Percentiles rank a stretch among this genome's conserved stretches.
Conservation (phyloP, 768 basidiomycete species). For the Galerina marginata region DNA sequence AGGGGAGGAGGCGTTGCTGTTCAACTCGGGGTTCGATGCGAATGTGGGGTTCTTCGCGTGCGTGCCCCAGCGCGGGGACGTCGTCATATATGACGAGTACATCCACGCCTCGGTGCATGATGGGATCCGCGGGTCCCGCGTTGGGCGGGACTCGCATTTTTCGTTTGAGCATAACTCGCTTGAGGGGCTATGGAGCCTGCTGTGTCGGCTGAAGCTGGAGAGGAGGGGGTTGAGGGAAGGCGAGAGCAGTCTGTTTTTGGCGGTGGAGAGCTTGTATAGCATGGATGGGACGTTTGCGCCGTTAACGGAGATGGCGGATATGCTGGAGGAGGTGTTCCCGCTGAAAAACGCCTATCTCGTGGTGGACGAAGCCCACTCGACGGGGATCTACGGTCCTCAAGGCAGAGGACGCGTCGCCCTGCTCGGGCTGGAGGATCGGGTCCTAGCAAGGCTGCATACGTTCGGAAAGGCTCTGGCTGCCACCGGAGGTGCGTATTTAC, state of each 20-base stretch:
- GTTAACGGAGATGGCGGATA: conserved; percentile 64
- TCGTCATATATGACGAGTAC: conserved; percentile 82
- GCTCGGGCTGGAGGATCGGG: conserved; percentile 71
- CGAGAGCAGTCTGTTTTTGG: conserved; percentile 67
- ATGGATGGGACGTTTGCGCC: conserved; percentile 97
- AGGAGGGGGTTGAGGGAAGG: conserved; percentile 44
- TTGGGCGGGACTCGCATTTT: conserved; percentile 33
- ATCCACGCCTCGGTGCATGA: conserved; percentile 94
- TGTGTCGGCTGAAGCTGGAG: conserved; percentile 47
- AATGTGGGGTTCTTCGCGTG: conserved; percentile 87
- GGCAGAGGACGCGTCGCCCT: conserved; percentile 78
- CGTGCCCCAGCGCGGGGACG: conserved; percentile 79
- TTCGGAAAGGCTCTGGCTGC: conserved; percentile 92
- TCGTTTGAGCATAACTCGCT: conserved; percentile 80
- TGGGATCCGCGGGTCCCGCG: conserved; percentile 75
- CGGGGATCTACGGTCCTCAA: conserved; percentile 82
- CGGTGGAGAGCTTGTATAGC: conserved; percentile 89
- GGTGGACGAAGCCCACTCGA: conserved; percentile 94
- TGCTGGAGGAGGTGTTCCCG: conserved; percentile 67
- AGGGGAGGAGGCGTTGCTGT: conserved; percentile 71
- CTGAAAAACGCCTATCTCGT: conserved; percentile 71
- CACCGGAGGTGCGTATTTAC: conserved; percentile 74
- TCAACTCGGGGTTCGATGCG: conserved; percentile 94
- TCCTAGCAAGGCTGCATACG: conserved; percentile 83
- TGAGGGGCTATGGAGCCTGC: conserved; percentile 45